Conservation (phyloP, 176 grass and related monocot species). For the Canna indica region DNA sequence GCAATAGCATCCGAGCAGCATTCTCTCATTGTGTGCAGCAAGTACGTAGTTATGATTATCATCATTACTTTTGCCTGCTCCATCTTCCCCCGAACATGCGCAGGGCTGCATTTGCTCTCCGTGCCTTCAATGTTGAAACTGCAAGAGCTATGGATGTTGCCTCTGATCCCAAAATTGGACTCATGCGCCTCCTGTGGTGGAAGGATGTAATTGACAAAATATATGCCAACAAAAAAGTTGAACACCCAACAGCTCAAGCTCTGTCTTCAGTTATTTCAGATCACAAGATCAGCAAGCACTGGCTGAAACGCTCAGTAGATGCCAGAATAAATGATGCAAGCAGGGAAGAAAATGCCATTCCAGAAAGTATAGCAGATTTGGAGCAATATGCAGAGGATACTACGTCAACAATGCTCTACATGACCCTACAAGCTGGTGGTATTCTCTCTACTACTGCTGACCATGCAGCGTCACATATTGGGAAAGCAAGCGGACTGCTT, state of each 20-base stretch:
- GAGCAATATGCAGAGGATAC: constrained; percentile 91
- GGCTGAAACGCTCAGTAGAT: constrained; percentile 73
- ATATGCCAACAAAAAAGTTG: constrained; percentile 45
- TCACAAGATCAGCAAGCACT: constrained; percentile 70
- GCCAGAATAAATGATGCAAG: constrained; percentile 76
- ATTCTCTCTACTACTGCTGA: constrained; percentile 59
- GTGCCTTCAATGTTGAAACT: constrained; percentile 80
- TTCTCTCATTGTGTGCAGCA: constrained; percentile 77
- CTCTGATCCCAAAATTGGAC: constrained; percentile 61
- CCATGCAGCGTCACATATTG: constrained; percentile 70
- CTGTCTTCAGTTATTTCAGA: constrained; percentile 44
- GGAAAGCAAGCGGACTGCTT: constrained; percentile 71
- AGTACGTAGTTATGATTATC: constrained; percentile 79
- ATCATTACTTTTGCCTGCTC: constrained; percentile 86
- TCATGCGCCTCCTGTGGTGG: constrained; percentile 80
- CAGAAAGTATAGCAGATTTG: constrained; percentile 38
- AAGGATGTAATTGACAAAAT: constrained; percentile 67
- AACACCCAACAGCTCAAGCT: constrained; percentile 62
- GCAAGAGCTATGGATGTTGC: constrained; percentile 69
- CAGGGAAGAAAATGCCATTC: constrained; percentile 38
- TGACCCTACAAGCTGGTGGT: constrained; percentile 64
- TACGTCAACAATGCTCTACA: constrained; percentile 67
- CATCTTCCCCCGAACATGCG: constrained; percentile 60
- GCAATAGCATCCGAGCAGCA: constrained; percentile 32
- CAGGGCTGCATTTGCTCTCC: constrained; percentile 65